A percentile compares a stretch with the other conserved stretches of the same genome.
Conservation (phyloP, 2,329 filamentous ascomycete genomes). For the Talaromyces sp. region DNA sequence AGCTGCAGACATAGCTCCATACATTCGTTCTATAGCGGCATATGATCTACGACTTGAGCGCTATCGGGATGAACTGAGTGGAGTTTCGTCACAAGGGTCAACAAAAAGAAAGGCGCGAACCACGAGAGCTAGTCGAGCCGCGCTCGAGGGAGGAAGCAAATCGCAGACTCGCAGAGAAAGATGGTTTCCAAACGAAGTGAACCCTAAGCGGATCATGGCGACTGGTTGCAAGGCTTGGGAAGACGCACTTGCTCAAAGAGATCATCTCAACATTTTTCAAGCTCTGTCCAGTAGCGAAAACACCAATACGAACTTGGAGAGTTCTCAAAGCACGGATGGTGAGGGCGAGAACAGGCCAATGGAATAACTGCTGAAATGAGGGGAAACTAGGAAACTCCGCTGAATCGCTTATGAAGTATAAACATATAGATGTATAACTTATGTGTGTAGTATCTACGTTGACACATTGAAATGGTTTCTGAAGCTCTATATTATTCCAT, state of each 20-base stretch:
- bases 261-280: constrained; percentile 30
- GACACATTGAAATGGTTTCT: neutral
- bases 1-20: constrained; percentile 77
- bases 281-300: constrained; percentile 20
- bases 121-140: constrained; percentile 71
- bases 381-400: neutral
- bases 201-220: constrained; percentile 60
- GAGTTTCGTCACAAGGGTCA: constrained; percentile 59
- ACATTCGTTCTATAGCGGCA: constrained; percentile 77
- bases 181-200: constrained; percentile 65
- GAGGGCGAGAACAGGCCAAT: neutral
- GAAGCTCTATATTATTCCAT: neutral
- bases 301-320: constrained; percentile 21
- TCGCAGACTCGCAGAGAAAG: constrained; percentile 64
- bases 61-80: constrained; percentile 62
- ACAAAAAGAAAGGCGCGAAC: constrained; percentile 61
- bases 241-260: constrained; percentile 31
- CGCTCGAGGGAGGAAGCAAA: constrained; percentile 70
- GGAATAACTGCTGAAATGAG: neutral
- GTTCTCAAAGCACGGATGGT: constrained; percentile 9
- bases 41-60: constrained; percentile 70
- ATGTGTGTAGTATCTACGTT: neutral
- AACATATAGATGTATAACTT: neutral
- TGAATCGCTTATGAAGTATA: neutral
- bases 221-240: constrained; percentile 55